Conservation (phyloP, 2,329 filamentous ascomycete species). For the Trichoderma endophyticum region DNA sequence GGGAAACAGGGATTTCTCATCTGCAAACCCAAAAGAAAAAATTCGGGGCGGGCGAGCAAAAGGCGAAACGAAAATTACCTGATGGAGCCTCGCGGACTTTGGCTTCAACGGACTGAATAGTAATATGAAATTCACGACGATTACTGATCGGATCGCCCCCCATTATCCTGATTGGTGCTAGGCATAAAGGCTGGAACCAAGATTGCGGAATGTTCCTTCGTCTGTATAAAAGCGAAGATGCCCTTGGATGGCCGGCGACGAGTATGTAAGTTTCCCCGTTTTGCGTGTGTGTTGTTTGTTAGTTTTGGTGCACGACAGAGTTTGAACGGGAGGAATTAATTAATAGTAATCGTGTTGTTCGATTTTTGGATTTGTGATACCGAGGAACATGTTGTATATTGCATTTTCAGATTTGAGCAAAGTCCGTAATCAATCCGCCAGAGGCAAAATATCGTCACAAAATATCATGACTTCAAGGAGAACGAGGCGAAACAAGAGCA, state of each 20-base stretch:
- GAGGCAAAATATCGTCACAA: not conserved
- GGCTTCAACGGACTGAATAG: not conserved
- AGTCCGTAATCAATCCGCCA: not conserved
- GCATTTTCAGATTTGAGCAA: not conserved
- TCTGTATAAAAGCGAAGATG: not conserved
- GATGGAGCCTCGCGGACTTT: not conserved
- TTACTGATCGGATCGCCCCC: constrained; percentile 8
- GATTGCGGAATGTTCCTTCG: not conserved
- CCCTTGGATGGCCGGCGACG: not conserved
- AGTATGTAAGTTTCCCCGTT: not conserved
- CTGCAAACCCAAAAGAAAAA: not conserved
- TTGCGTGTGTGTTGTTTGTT: not conserved
- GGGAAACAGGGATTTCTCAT: not conserved
- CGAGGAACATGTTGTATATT: not conserved
- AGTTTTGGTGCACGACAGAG: not conserved
- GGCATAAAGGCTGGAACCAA: not conserved
- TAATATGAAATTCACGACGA: not conserved
- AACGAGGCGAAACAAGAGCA: not conserved
- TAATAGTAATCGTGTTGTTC: not conserved
- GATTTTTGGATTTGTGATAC: not conserved
- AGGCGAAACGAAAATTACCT: not conserved
- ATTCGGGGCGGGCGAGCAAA: not conserved
- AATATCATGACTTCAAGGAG: not conserved
- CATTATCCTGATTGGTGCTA: not conserved
- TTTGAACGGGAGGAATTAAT: not conserved